Evolutionary conservation across 2,329 filamentous ascomycete species (phyloP), one percentile per base, ranked within the genome.

Genomic region (Macrophomina phaseolina): DNA sequence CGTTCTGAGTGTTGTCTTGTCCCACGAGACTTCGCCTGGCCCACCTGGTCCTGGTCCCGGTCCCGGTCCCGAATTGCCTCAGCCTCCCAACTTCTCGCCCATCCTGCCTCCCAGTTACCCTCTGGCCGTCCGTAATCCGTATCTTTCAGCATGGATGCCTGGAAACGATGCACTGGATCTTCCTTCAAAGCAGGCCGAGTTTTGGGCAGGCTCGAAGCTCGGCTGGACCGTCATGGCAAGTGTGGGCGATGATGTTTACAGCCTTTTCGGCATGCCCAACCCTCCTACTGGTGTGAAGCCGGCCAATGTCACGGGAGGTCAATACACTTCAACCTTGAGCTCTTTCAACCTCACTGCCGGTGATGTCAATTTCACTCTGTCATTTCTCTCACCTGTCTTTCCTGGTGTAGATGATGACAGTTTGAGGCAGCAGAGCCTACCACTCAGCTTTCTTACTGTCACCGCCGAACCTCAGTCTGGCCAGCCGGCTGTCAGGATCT

Each of bases 381-480:
- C 82, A 65, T 82, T 82, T 66, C 78, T 82, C 64, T 82, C 81
- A 8, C 81, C 80, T 0, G 76, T 82, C 5, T 80, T 79, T 2
- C 80, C 80, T 2, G 65, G 40, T 14, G 40, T 48, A 4, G 65
- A 67, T 30, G 65, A 62, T 4, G 74, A 75, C 0, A 77, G 81
- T 67, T 78, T 81, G 65, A 62, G 80, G 3, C 76, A 80, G 28
- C 81, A 83, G 64, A 82, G 80, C 12, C 74, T 82, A 46, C 81
- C 81, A 34, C 82, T 81, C 68, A 76, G 78, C 67, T 82, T 82
- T 66, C 70, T 83, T 62, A 82, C 79, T 0, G 78, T 82, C 30
- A 72, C 76, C 16, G 73, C 77, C 2, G 71, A 70, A 1, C 62
- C 64, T 4, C 30, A 32, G 12, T 42, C 68, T 68, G 6, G 69